phyloP scores from a whole-genome alignment of 1,284 basidiomycete species.

The Leccinum pseudoinsigne region DNA sequence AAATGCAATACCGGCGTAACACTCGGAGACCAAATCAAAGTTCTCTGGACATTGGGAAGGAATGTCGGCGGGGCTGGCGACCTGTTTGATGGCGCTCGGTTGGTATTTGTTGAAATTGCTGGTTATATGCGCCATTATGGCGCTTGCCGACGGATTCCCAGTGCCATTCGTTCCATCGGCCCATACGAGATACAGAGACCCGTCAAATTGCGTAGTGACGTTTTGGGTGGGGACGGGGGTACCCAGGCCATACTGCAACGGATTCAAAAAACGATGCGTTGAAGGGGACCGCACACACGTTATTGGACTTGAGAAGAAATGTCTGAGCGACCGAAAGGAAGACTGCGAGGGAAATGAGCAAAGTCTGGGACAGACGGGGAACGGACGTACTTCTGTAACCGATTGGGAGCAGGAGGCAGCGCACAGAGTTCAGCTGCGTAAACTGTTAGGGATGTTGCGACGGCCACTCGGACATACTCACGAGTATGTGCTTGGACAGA shows the following conservation, averaged over 20 bases:
- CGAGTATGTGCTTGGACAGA: conserved; percentile 60
- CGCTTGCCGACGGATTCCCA: conserved; percentile 47
- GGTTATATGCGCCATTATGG: conserved; percentile 59
- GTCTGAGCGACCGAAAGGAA: conserved; percentile 66
- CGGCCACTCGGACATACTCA: conserved; percentile 39
- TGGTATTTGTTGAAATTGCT: conserved; percentile 48
- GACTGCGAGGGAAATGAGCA: conserved; percentile 28
- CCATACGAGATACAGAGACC: conserved; percentile 59
- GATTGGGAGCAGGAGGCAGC: conserved; percentile 69
- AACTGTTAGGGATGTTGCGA: background rate
- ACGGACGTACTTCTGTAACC: conserved; percentile 49
- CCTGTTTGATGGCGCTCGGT: conserved; percentile 45
- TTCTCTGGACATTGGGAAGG: conserved; percentile 67
- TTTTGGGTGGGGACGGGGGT: conserved; percentile 49
- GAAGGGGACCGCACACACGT: conserved; percentile 22
- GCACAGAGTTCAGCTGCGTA: conserved; percentile 57
- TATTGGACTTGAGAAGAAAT: conserved; percentile 51
- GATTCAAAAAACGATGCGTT: conserved; percentile 3
- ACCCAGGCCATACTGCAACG: conserved; percentile 62
- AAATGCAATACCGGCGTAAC: conserved; percentile 71
- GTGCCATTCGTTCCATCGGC: conserved; percentile 58
- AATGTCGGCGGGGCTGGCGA: conserved; percentile 50
- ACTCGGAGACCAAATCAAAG: conserved; percentile 68
- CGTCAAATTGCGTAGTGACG: conserved; percentile 52
- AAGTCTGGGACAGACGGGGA: background rate